A percentile compares a stretch with the other conserved stretches of the same genome.
Evolutionary conservation across 257 asterid genomes (phyloP).

Genomic region (Gardenia jasminoides): DNA sequence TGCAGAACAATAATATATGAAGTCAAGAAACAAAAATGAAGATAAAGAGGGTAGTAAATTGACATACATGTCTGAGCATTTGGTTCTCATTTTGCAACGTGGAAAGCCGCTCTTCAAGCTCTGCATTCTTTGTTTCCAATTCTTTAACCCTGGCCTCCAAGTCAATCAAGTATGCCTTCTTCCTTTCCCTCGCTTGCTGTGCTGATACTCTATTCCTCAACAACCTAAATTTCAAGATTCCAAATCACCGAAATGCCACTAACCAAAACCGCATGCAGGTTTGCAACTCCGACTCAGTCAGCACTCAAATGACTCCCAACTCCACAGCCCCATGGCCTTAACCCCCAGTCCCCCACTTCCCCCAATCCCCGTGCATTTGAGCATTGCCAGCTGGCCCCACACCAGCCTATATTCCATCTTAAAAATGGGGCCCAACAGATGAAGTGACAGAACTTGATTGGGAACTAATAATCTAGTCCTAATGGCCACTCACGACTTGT

Average conservation of each 20-base stretch:
- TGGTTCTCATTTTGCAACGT: conserved; percentile 96
- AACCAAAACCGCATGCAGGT: background rate
- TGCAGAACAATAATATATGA: background rate
- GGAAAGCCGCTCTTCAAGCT: conserved; percentile 91
- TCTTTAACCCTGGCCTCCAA: conserved; percentile 88
- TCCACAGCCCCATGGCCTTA: background rate
- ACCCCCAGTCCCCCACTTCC: no score
- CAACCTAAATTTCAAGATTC: conserved; percentile 49
- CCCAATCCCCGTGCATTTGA: no score
- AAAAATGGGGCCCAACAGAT: background rate
- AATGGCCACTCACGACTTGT: background rate
- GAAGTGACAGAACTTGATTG: background rate
- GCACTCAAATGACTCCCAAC: background rate
- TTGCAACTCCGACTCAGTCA: background rate
- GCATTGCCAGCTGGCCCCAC: conserved; percentile 1
- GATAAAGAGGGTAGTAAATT: background rate
- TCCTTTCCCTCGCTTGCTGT: conserved; percentile 99
- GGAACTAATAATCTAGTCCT: background rate
- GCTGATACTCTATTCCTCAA: conserved; percentile 99
- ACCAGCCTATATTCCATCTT: background rate
- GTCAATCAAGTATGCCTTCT: conserved; percentile 89
- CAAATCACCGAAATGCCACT: conserved; percentile 18
- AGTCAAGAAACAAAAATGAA: background rate
- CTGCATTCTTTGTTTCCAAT: conserved; percentile 87
- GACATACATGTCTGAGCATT: conserved; percentile 90